A percentile compares a stretch with the other conserved stretches of the same genome.
Evolutionary conservation across 2,329 filamentous ascomycete genomes (phyloP).

Genomic region (Colletotrichum paranaense): DNA sequence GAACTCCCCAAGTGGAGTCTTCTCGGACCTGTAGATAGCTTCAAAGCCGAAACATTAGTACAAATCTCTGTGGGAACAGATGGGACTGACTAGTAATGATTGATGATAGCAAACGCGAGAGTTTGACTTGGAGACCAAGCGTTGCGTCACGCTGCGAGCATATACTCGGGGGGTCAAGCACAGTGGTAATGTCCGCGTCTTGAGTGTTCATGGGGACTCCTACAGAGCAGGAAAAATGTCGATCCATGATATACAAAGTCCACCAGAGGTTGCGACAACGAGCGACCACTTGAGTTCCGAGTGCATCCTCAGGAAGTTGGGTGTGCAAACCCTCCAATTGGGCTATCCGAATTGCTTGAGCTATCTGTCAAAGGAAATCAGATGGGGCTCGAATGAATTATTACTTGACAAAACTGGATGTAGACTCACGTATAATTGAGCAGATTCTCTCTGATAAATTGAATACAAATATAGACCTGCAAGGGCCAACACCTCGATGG

Average conservation of each 20-base stretch:
- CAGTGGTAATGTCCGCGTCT: constrained; percentile 50
- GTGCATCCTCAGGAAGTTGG: constrained; percentile 49
- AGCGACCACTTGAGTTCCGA: constrained; percentile 44
- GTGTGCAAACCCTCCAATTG: constrained; percentile 55
- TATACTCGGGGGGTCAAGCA: constrained; percentile 41
- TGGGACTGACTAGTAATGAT: constrained; percentile 47
- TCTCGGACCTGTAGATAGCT: constrained; percentile 50
- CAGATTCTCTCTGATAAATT: constrained; percentile 48
- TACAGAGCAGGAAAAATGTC: constrained; percentile 51
- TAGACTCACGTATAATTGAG: constrained; percentile 40
- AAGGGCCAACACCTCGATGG: constrained; percentile 50
- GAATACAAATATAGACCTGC: constrained; percentile 51
- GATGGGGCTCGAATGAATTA: too few species aligned
- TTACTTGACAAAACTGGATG: constrained; percentile 27
- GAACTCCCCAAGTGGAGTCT: constrained; percentile 45
- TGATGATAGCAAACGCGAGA: constrained; percentile 47
- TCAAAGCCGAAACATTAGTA: background rate
- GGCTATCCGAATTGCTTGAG: constrained; percentile 52
- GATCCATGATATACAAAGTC: constrained; percentile 53
- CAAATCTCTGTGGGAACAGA: fast-evolving
- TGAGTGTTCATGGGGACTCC: constrained; percentile 50
- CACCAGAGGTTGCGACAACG: constrained; percentile 53
- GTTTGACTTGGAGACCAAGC: constrained; percentile 48
- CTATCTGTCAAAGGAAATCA: constrained; percentile 42
- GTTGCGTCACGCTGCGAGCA: constrained; percentile 43